Base-by-base conservation (phyloP, 2,329 filamentous ascomycete species). In the Arthrobotrys sinensis region DNA sequence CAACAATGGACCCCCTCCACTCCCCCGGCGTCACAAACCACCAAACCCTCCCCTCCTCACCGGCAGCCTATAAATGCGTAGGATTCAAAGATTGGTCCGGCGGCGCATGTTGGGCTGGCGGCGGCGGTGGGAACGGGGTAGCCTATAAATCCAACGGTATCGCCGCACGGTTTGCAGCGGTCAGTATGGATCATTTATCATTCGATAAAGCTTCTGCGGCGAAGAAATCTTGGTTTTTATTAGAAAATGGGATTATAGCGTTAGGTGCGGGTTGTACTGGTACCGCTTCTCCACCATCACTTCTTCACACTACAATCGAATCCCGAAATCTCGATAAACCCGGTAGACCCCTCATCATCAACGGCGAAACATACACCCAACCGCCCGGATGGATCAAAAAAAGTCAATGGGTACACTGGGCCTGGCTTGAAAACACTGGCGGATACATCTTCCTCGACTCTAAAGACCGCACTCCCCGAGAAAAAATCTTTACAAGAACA, bases 1-100 rank as follows among this genome's bases (percentile, higher is more conserved):
- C 79, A 8, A 80, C 79, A 0, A 80, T 80, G 79, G 79, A 80
- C 28, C 69, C 79, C 1, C 46, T 79, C 7, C 79, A 80, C 65
- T 46, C 48, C n/a, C 79, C 79, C 1, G 79, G 79, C 0, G 60
- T 53, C 0, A 80, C 79, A 14, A 78, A 68, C 38, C 72, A 76
- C 43, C 75, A 76, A 32, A 68, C 36, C 14, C 52, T 38, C 7
- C 75, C 68, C 10, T 38, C 50, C 3, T 50, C 46, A 2, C 11
- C 16, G 43, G 43, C 52, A n/a, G 36, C 50, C 6, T 80, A 80
- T 21, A 73, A 73, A 28, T 67, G 24, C 14, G 53, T 65, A 66
- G 79, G 73, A 14, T 80, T 71, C 43, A 69, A 55, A 24, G 24
- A 65, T 7, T 80, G 79, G 79, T 72, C 67, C 6, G 79, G 79